Evolutionary conservation across 495 filamentous ascomycete genomes (phyloP), one percentile per base, ranked within the genome.

Genomic region (Trichoderma virens): DNA sequence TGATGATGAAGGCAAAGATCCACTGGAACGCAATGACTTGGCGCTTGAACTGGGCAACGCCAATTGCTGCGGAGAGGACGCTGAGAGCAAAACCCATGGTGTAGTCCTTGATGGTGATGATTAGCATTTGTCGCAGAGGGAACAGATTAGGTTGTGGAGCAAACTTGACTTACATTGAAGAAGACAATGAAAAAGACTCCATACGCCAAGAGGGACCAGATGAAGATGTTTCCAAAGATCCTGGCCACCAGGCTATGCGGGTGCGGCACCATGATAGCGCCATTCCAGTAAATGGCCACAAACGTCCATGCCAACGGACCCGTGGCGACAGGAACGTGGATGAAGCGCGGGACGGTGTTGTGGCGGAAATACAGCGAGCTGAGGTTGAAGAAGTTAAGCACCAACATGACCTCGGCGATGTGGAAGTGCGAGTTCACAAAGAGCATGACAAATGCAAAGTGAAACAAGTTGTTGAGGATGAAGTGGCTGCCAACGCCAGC

Each of bases 1-100:
- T 92, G 72, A 95, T 88, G 66, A 84, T 79, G 69, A 95, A 93
- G 34, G 91, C 90, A 71, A 95, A 96, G 73, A 92, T 92, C 92
- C 90, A 95, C 77, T 97, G 92, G 63, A 94, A 76, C 1, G 89
- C 86, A 65, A 93, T 80, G 43, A 85, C 70, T 73, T 90, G 86
- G 69, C 82, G 80, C 43, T 83, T 73, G 74, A 94, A 83, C 72
- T 96, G 91, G 18, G 82, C 81, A 18, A 95, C 83, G 13, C 90
- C 91, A 60, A 95, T 82, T 13, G 89, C 87, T 13, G 90, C 84
- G 2, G 83, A 79, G 60, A 97, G 77, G 32, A 92, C 79, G 70
- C 86, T 88, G 60, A 94, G 80, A 60, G 82, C 82, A 69, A 93
- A 90, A 0, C 92, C 92, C 70, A 96, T 83, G 28, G 89, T 86